Conservation (phyloP, 306 rosid species). For the Arachis hypogaea region DNA sequence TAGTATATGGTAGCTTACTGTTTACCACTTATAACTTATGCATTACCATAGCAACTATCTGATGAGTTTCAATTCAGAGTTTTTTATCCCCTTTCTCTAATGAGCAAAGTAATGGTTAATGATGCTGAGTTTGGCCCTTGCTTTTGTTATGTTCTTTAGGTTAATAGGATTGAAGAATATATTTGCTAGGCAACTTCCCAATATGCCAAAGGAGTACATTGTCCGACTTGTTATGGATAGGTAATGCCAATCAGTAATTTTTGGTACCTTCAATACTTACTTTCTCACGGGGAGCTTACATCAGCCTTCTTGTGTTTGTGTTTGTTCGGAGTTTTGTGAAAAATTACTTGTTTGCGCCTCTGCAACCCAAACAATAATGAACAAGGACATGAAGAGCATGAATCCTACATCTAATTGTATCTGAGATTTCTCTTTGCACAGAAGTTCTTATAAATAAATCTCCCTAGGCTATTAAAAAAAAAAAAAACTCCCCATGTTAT, state of each 20-base stretch:
- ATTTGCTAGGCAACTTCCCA: slow-evolving; percentile 92
- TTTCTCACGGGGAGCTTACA: slow-evolving; percentile 1
- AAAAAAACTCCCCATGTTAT: slow-evolving; percentile 7
- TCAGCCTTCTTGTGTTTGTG: neutral
- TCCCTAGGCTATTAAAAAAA: too few species aligned
- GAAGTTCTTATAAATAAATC: slow-evolving; percentile 3
- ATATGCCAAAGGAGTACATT: slow-evolving; percentile 99
- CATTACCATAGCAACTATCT: slow-evolving; percentile 6
- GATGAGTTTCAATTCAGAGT: neutral
- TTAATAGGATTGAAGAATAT: slow-evolving; percentile 95
- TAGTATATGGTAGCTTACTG: too few species aligned
- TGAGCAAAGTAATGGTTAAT: slow-evolving; percentile 3
- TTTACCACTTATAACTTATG: neutral
- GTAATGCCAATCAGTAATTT: slow-evolving; percentile 47
- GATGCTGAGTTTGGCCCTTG: slow-evolving; percentile 36
- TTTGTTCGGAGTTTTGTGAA: slow-evolving; percentile 25
- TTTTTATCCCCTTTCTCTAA: slow-evolving; percentile 18
- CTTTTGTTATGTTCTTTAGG: slow-evolving; percentile 54
- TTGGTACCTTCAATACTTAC: slow-evolving; percentile 12
- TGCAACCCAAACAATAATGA: slow-evolving; percentile 6
- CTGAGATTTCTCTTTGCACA: neutral
- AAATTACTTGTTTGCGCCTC: neutral
- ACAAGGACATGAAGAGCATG: slow-evolving; percentile 1
- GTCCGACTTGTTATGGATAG: slow-evolving; percentile 99
- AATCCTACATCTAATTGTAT: neutral